Percentiles rank a stretch among this genome's conserved stretches.
Conservation (phyloP, 192 early-diverging fungal genomes). For the Linnemannia elongata region DNA sequence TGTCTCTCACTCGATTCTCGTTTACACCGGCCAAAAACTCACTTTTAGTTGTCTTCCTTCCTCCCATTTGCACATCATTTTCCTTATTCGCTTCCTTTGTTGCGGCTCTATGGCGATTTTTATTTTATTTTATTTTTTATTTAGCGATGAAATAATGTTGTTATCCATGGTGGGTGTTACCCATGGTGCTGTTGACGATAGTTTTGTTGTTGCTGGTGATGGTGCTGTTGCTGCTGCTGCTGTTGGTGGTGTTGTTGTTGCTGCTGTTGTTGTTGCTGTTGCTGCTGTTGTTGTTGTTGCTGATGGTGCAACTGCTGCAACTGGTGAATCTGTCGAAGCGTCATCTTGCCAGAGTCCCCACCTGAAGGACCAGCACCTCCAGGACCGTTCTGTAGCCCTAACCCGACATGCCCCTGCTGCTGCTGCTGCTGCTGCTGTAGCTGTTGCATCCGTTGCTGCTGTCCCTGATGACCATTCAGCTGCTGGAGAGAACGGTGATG, state of each 20-base stretch:
- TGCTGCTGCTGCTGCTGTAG: slow-evolving; percentile 27
- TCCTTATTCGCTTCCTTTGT: neutral
- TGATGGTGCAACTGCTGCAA: slow-evolving; percentile 35
- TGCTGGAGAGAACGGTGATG: slow-evolving; percentile 44
- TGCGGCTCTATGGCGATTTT: neutral
- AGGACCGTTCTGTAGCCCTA: slow-evolving; percentile 4
- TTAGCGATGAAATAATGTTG: neutral
- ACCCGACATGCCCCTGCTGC: slow-evolving; percentile 18
- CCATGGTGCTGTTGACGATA: slow-evolving; percentile 15
- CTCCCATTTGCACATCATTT: neutral
- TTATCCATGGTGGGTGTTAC: neutral
- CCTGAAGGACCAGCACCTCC: slow-evolving; percentile 24
- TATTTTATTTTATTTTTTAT: neutral
- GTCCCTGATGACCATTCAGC: slow-evolving; percentile 27
- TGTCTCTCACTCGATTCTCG: neutral
- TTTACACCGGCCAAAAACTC: neutral
- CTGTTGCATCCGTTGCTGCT: slow-evolving; percentile 23
- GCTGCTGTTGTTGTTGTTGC: slow-evolving; percentile 46
- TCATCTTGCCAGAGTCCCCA: slow-evolving; percentile 44
- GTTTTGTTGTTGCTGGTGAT: slow-evolving; percentile 11
- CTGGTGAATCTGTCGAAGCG: slow-evolving; percentile 46
- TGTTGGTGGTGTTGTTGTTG: slow-evolving; percentile 17
- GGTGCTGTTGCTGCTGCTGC: slow-evolving; percentile 8
- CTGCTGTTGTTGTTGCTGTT: slow-evolving; percentile 18
- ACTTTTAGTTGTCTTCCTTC: too few relatives aligned